Evolutionary conservation across 2,329 filamentous ascomycete genomes (phyloP), one percentile per base, ranked within the genome.

Genomic region (Clonostachys byssicola): DNA sequence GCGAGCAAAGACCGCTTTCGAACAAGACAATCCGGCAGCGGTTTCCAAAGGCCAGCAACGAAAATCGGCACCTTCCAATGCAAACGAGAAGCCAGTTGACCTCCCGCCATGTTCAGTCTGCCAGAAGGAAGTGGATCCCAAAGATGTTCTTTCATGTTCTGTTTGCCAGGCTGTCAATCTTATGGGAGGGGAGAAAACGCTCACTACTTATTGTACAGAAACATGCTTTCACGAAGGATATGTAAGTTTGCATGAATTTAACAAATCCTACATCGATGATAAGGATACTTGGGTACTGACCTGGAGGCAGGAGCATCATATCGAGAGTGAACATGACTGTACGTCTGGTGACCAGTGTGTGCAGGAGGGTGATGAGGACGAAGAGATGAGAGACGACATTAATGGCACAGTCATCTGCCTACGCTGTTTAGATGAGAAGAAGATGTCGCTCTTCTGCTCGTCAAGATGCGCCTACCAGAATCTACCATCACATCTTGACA

Each of bases 1-100:
- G 16, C 63, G 74, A 48, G 75, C 74, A 30, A 74, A 70, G 55
- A 71, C 66, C 49, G 73, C 73, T 9, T 72, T 74, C 62, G 73
- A 75, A 55, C 23, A 30, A 10, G 73, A 70, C 54, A 66, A 66
- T 55, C 68, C 58, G 56, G 61, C 54, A 52, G 63, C 61, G 58
- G 64, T 55, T 59, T 30, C 23, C 10, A 69, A 66, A 61, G 59
- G 57, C 55, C 65, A 55, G 44, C 59, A 55, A 40, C 60, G 59
- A 38, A 55, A 56, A 47, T 57, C 58, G 46, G 59, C 66, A 42
- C 57, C 53, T 44, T 50, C 52, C 18, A 49, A 51, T 23, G 53
- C 60, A 18, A 59, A 56, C 4, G 60, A 66, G 34, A 58, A 66
- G 45, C 56, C 71, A 9, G 64, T 70, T 50, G 52, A 63, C 2